A percentile compares a stretch with the other conserved stretches of the same genome.
These are phyloP conservation scores for Hibiscus mutabilis DNA, from an alignment of 345 rosid genomes.

Conservation along the genomic window DNA sequence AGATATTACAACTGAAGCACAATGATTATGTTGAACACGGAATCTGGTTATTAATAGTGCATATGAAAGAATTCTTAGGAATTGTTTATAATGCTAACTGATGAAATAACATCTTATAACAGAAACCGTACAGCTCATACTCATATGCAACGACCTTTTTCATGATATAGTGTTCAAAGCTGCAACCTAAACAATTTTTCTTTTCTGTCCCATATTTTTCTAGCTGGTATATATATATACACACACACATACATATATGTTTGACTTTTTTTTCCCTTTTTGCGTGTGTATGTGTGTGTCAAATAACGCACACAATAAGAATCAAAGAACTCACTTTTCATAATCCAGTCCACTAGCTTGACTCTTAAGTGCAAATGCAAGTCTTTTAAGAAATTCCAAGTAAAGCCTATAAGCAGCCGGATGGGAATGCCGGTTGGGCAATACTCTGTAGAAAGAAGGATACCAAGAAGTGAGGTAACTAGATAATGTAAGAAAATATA, in stretches of 20 bases:
- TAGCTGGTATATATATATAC: not conserved
- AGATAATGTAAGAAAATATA: not conserved
- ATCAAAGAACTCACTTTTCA: slow-evolving; percentile 44
- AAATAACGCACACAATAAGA: not conserved
- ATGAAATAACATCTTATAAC: not conserved
- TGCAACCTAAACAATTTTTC: not conserved
- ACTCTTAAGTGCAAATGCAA: slow-evolving; percentile 46
- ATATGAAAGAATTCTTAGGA: not conserved
- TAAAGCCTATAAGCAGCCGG: slow-evolving; percentile 77
- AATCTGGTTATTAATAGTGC: not conserved
- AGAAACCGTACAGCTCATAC: not conserved
- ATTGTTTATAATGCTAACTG: slow-evolving; percentile 14
- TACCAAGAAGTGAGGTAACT: not conserved
- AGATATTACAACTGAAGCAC: too few relatives aligned
- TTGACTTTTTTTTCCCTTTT: not conserved
- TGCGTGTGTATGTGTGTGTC: not conserved
- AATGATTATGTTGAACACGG: not conserved
- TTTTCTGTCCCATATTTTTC: not conserved
- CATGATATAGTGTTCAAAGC: not conserved
- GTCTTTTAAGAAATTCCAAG: slow-evolving; percentile 73
- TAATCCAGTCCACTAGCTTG: slow-evolving; percentile 47
- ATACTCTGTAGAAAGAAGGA: slow-evolving; percentile 40
- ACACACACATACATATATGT: too few relatives aligned
- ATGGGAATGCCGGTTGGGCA: slow-evolving; percentile 50
- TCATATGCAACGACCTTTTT: not conserved